Evolutionary conservation across 768 basidiomycete species (phyloP).

Genomic region (Boletus subparvulus): DNA sequence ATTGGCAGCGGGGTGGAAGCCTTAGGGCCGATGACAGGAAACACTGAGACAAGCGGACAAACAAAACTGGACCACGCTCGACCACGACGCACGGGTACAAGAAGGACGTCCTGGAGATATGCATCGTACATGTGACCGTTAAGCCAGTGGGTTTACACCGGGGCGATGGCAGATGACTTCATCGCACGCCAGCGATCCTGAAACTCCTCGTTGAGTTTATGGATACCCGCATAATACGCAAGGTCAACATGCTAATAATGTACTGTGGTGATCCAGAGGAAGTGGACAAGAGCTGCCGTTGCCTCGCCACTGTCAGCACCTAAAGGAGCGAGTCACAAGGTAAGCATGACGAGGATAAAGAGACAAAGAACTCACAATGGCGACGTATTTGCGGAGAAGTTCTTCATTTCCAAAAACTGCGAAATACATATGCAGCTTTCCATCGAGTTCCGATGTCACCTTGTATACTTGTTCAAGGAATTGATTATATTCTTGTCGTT

Average conservation of each 20-base stretch:
- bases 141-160: too few species aligned
- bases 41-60: too few species aligned
- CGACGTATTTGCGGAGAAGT: constrained; percentile 46
- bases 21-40: too few species aligned
- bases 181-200: constrained; percentile 28
- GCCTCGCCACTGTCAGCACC: constrained; percentile 45
- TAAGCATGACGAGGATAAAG: constrained; percentile 11
- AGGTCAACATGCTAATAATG: constrained; percentile 35
- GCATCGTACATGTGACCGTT: too few species aligned
- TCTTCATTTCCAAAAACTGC: constrained; percentile 50
- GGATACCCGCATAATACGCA: constrained; percentile 46
- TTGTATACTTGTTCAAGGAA: constrained; percentile 51
- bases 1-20: constrained; percentile 1
- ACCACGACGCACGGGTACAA: too few species aligned
- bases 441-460: constrained; percentile 47
- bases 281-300: constrained; percentile 26
- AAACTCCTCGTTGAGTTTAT: constrained; percentile 43
- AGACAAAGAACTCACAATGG: constrained; percentile 47
- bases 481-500: constrained; percentile 51
- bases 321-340: constrained; percentile 20
- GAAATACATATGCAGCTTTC: constrained; percentile 47
- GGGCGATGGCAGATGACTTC: constrained; percentile 14
- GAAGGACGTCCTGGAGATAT: too few species aligned
- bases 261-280: constrained; percentile 31
- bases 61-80: too few species aligned